Percentiles rank a stretch among this genome's conserved stretches.
phyloP scores from a whole-genome alignment of 2,329 filamentous ascomycete genomes.

The Neonectria neomacrospora region DNA sequence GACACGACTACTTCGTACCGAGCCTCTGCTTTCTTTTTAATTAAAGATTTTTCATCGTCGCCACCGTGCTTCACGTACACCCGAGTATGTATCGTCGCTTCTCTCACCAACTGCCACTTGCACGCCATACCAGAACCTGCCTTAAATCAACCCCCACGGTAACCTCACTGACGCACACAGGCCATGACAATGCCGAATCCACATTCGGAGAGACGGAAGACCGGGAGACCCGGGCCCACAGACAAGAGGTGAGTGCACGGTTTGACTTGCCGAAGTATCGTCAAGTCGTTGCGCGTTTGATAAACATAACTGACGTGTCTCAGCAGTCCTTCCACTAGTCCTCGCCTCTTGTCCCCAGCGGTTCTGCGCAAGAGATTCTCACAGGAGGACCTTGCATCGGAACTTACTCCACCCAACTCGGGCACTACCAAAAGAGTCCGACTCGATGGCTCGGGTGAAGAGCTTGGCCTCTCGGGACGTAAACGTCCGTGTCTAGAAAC shows the following conservation, averaged over 20 bases:
- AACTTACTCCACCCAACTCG: neutral
- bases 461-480: neutral
- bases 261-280: neutral
- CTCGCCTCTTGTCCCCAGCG: neutral
- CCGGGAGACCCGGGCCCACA: conserved; percentile 2
- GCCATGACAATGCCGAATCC: conserved; percentile 9
- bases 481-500: conserved; percentile 2
- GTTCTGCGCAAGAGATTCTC: neutral
- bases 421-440: conserved; percentile 1
- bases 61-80: neutral
- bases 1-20: neutral
- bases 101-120: conserved; percentile 1
- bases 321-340: neutral
- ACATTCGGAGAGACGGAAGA: conserved; percentile 4
- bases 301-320: conserved; percentile 4
- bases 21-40: neutral
- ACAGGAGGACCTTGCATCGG: neutral
- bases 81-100: neutral
- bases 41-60: neutral
- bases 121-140: neutral
- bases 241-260: conserved; percentile 6
- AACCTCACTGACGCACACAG: neutral
- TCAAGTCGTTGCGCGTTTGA: neutral
- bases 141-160: conserved; percentile 11
- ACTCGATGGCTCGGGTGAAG: neutral